Evolutionary conservation across 352 stramenopile species (phyloP), one percentile per base, ranked within the genome.

Genomic region (Pythium rishiriense): DNA sequence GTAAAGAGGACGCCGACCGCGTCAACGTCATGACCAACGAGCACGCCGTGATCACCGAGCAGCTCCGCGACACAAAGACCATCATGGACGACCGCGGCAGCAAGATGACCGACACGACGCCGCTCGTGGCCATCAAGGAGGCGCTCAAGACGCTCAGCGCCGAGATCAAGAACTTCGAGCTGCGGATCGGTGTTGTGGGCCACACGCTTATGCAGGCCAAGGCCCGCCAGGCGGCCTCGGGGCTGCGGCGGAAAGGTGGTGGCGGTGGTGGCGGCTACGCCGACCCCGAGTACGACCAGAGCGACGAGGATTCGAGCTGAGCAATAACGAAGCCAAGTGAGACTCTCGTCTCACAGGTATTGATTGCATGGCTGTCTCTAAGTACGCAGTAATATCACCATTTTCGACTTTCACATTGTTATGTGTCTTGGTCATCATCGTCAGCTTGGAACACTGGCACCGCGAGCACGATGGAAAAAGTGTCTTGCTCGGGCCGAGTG

Each of bases 51-150:
- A 82, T 91, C 37, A 81, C 79, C 2, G 86, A 94, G 68, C 84
- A 91, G 55, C 55, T 94, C 28, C 82, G 84, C 25, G 79, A 90
- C 50, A 87, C 78, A 45, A 94, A 93, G 69, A 74, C 60, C 35
- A 70, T 87, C 35, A 91, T 93, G 81, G 86, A 93, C 69, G 81
- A 86, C 31, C 84, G 83, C 11, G 84, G 84, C 21, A 86, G 76
- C 68, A 94, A 91, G 68, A 93, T 94, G 86, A 94, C 84, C 10
- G 83, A 94, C 67, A 94, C 86, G 50, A 86, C 82, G 47, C 86
- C 86, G 31, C 82, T 93, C 7, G 86, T 93, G 56, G 74, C 89
- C 48, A 93, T 94, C 76, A 94, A 94, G 62, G 79, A 87, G 39
- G 83, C 84, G 46, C 81, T 94, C 51, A 92, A 91, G 72, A 83